phyloP scores from a whole-genome alignment of 192 early-diverging fungal species.

The Funneliformis geosporum region DNA sequence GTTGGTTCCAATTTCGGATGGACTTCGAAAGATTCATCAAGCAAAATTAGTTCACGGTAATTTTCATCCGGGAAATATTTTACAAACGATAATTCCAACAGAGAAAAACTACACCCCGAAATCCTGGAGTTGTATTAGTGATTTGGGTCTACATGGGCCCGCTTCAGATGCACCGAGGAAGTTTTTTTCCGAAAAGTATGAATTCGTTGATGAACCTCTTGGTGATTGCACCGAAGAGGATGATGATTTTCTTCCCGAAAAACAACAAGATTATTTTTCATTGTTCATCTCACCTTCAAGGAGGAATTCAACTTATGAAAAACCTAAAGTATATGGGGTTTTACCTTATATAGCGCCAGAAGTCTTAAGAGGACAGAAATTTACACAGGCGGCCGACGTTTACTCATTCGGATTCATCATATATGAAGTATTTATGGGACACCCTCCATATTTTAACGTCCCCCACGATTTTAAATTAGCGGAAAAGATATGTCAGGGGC shows the following conservation, averaged over 20 bases:
- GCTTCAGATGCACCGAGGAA: neutral
- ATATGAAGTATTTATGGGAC: conserved; percentile 5
- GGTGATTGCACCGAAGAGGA: neutral
- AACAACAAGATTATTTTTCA: neutral
- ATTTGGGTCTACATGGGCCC: neutral
- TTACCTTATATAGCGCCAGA: conserved; percentile 24
- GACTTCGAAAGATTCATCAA: neutral
- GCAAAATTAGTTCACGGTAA: neutral
- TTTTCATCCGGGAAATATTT: conserved; percentile 12
- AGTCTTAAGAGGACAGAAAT: neutral
- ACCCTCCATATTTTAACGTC: neutral
- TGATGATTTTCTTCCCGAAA: neutral
- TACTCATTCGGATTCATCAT: conserved; percentile 11
- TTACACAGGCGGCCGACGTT: conserved; percentile 2
- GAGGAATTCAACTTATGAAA: neutral
- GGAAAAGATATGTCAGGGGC: neutral
- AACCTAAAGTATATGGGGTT: conserved; percentile 12
- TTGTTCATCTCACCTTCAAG: neutral
- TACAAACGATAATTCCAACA: neutral
- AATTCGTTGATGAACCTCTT: neutral
- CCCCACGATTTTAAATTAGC: neutral
- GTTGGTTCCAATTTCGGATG: neutral
- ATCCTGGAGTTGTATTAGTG: neutral
- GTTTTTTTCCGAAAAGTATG: neutral
- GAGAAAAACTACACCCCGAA: neutral